These are phyloP conservation scores for Pleurotus giganteus DNA, from an alignment of 768 basidiomycete species.

Conservation along the genomic window DNA sequence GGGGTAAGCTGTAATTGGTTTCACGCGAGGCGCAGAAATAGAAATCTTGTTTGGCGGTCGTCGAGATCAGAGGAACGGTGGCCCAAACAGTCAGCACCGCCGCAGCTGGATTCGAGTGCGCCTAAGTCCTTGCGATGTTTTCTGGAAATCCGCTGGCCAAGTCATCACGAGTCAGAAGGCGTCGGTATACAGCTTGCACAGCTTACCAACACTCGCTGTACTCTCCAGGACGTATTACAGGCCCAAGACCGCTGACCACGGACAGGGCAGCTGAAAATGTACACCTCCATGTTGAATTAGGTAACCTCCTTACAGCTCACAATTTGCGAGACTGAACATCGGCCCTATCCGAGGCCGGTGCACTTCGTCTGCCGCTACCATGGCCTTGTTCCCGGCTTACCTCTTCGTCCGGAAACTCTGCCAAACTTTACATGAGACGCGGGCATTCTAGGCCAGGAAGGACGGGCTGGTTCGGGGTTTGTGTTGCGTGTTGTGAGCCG, in stretches of 20 bases:
- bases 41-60: not conserved
- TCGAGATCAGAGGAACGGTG: not conserved
- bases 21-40: conserved; percentile 6
- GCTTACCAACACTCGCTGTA: not conserved
- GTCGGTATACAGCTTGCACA: conserved; percentile 7
- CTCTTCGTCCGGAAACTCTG: not conserved
- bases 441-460: not conserved
- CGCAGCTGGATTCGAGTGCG: not conserved
- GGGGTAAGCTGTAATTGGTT: conserved; percentile 9
- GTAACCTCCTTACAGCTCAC: not conserved
- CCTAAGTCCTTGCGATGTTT: not conserved
- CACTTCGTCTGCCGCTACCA: conserved; percentile 1
- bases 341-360: not conserved
- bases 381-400: not conserved
- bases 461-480: not conserved
- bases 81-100: too few species aligned
- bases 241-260: conserved; percentile 3
- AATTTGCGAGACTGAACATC: not conserved
- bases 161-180: conserved; percentile 1
- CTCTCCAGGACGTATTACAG: not conserved
- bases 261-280: not conserved
- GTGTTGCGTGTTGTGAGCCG: not conserved
- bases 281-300: not conserved
- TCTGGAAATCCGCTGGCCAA: not conserved
- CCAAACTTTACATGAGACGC: not conserved